Evolutionary conservation across 2,329 filamentous ascomycete genomes (phyloP).

Genomic region (Westerdykella ornata): DNA sequence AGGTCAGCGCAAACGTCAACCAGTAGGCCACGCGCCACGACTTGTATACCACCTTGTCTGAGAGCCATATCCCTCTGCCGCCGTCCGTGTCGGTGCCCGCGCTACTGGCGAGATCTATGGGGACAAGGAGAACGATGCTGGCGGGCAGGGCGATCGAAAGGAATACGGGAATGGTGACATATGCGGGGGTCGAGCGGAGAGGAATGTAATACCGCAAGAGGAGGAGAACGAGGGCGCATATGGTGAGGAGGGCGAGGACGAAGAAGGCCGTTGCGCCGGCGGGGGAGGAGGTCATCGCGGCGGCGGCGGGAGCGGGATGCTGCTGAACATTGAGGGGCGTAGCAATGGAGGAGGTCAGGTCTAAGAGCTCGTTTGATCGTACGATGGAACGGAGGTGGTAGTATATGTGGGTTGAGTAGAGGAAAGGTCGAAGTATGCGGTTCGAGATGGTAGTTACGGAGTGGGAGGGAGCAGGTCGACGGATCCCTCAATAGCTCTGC

Average conservation of each 20-base stretch:
- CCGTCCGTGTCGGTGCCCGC: slow-evolving; percentile 64
- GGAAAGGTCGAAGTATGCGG: slow-evolving; percentile 2
- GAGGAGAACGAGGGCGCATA: slow-evolving; percentile 71
- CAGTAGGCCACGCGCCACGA: slow-evolving; percentile 95
- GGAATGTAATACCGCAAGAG: slow-evolving; percentile 87
- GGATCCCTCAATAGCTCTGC: too few species aligned
- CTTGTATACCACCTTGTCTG: slow-evolving; percentile 68
- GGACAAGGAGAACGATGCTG: slow-evolving; percentile 84
- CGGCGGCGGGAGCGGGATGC: background rate
- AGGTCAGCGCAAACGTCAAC: slow-evolving; percentile 91
- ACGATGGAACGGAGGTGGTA: too few species aligned
- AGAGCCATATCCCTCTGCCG: slow-evolving; percentile 79
- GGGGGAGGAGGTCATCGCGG: slow-evolving; percentile 52
- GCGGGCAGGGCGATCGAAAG: slow-evolving; percentile 90
- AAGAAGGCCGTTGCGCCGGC: slow-evolving; percentile 77
- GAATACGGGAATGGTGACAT: slow-evolving; percentile 87
- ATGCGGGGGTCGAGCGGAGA: slow-evolving; percentile 80
- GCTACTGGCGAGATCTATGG: slow-evolving; percentile 89
- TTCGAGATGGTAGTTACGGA: too few species aligned
- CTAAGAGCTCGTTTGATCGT: background rate
- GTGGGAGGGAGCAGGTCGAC: too few species aligned
- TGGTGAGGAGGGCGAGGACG: slow-evolving; percentile 61
- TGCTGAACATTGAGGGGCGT: slow-evolving; percentile 1
- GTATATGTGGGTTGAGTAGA: slow-evolving; percentile 3
- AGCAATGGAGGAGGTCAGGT: slow-evolving; percentile 14